These are phyloP conservation scores for Ogataea paradorogensis DNA, from an alignment of 805 yeast species.

Conservation along the genomic window DNA sequence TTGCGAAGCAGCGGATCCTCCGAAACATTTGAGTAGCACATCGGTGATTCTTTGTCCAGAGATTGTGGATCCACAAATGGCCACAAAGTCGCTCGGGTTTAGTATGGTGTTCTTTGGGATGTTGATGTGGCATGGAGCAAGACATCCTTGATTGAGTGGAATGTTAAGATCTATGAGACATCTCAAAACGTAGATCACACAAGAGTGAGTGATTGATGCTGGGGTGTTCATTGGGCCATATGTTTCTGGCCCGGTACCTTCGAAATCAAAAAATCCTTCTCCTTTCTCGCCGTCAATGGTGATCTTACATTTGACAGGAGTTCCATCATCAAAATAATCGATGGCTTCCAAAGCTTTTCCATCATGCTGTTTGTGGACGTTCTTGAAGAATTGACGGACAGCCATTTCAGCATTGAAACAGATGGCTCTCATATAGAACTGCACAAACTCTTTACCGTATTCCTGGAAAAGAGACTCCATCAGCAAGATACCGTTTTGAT, in stretches of 20 bases:
- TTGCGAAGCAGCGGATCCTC: conserved; percentile 56
- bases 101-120: conserved; percentile 33
- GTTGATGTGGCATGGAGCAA: conserved; percentile 40
- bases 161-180: conserved; percentile 49
- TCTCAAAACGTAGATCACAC: conserved; percentile 51
- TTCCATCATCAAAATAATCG: conserved; percentile 55
- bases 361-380: conserved; percentile 35
- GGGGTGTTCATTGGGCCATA: conserved; percentile 56
- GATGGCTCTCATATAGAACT: conserved; percentile 44
- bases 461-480: conserved; percentile 40
- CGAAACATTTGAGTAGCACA: conserved; percentile 51
- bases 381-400: conserved; percentile 37
- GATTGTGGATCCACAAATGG: conserved; percentile 53
- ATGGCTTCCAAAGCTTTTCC: conserved; percentile 37
- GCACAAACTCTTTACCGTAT: conserved; percentile 38
- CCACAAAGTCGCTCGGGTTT: conserved; percentile 46
- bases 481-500: conserved; percentile 45
- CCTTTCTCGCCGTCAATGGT: conserved; percentile 41
- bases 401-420: conserved; percentile 43
- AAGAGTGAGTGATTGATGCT: conserved; percentile 49
- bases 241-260: conserved; percentile 49
- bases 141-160: conserved; percentile 56
- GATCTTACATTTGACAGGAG: conserved; percentile 44
- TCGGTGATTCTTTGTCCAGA: conserved; percentile 57
- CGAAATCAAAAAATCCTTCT: conserved; percentile 46